Evolutionary conservation across 2,329 filamentous ascomycete genomes (phyloP), one percentile per base, ranked within the genome.

Genomic region (Fulvia fulva): DNA sequence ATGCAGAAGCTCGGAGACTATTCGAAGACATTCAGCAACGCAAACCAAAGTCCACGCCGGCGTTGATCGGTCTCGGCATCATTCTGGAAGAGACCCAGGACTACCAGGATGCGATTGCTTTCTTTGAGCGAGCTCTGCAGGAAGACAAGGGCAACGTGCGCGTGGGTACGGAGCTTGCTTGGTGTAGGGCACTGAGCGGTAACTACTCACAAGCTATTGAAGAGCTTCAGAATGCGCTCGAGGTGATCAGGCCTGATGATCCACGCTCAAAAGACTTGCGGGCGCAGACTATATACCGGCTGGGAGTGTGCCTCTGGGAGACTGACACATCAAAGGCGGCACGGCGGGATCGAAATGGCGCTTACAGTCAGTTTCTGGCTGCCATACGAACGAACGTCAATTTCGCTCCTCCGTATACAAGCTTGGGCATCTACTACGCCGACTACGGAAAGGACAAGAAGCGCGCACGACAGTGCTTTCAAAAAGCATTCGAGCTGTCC

Each of bases 41-140:
- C 25, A 91, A 95, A 57, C 82, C 86, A 1, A 84, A 83, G 2
- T 92, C 89, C 0, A 95, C 91, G 0, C 78, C 86, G 28, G 92
- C 92, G 2, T 78, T 99, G 61, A 89, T 97, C 47, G 94, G 94
- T 0, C 85, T 97, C 32, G 95, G 94, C 1, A 76, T 97, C 23
- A 93, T 99, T 43, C 87, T 92, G 49, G 91, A 97, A 73, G 94
- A 97, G 67, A 91, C 96, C 64, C 88, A 96, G 68, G 89, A 97
- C 62, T 97, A 90, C 67, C 80, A 83, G 49, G 82, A 90, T 67
- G 94, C 95, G 0, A 85, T 92, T 41, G 83, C 88, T 26, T 97
- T 96, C 68, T 77, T 99, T 12, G 82, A 82, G 41, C 84, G 90
- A 62, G 94, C 94, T 1, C 73, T 95, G 25, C 73, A 86, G 63